Percentiles rank a stretch among this genome's conserved stretches.
Evolutionary conservation across 2,329 filamentous ascomycete genomes (phyloP).

Genomic region (Fusarium longipes): DNA sequence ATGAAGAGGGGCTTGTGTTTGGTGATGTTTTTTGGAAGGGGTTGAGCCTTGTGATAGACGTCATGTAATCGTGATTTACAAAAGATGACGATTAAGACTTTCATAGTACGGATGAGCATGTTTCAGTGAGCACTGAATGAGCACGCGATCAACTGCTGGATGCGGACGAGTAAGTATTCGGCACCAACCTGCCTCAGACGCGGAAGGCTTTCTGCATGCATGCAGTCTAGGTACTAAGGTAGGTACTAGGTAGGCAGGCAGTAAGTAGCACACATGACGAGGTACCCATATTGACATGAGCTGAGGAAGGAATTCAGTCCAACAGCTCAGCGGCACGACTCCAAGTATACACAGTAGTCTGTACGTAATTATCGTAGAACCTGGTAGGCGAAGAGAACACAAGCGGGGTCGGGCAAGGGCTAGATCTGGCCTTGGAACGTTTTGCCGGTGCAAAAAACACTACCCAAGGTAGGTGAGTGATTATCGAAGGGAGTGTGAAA

Average conservation of each 20-base stretch:
- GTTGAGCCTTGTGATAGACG: background rate
- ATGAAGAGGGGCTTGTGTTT: background rate
- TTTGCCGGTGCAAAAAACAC: background rate
- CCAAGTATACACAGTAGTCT: background rate
- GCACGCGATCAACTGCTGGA: slow-evolving; percentile 16
- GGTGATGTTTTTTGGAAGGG: background rate
- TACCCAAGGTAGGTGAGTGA: background rate
- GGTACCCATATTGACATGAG: slow-evolving; percentile 6
- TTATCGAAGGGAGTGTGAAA: background rate
- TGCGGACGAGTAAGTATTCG: slow-evolving; percentile 1
- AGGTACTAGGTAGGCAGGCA: too few relatives aligned
- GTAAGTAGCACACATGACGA: background rate
- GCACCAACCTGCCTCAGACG: background rate
- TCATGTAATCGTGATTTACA: background rate
- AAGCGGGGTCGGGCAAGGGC: slow-evolving; percentile 14
- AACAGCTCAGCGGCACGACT: background rate
- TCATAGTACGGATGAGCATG: too few relatives aligned
- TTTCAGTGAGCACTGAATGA: background rate
- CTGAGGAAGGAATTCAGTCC: background rate
- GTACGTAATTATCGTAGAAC: slow-evolving; percentile 24
- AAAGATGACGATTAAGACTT: too few relatives aligned
- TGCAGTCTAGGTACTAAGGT: too few relatives aligned
- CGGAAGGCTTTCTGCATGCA: background rate
- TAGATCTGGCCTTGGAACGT: slow-evolving; percentile 4
- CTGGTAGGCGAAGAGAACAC: background rate